phyloP scores from a whole-genome alignment of 1,284 basidiomycete genomes.

The Tilletia caries region DNA sequence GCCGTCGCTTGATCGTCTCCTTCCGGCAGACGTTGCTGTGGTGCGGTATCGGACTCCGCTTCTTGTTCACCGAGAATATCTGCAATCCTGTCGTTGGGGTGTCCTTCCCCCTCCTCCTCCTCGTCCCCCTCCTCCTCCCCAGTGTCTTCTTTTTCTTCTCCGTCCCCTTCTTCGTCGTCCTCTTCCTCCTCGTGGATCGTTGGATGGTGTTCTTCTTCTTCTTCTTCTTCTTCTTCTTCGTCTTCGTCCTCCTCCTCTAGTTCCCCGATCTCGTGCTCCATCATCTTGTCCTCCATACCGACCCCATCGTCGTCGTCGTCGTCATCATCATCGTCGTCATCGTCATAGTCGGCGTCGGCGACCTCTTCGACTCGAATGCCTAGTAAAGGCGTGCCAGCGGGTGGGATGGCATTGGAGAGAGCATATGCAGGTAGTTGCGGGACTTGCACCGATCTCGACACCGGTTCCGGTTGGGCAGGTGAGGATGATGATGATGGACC shows the following conservation, averaged over 20 bases:
- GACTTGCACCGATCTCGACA: neutral
- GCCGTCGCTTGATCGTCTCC: too few relatives aligned
- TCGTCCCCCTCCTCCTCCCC: slow-evolving; percentile 51
- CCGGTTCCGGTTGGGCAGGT: neutral
- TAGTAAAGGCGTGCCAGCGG: neutral
- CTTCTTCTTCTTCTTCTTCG: neutral
- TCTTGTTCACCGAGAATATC: too few relatives aligned
- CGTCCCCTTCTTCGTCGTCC: slow-evolving; percentile 31
- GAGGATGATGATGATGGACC: neutral
- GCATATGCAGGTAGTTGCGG: neutral
- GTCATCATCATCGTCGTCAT: slow-evolving; percentile 7
- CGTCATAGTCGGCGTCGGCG: slow-evolving; percentile 7
- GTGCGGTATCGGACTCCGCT: too few relatives aligned
- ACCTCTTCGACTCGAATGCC: slow-evolving; percentile 10
- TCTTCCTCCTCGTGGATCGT: neutral
- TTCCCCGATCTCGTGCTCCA: slow-evolving; percentile 1
- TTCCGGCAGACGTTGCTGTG: too few relatives aligned
- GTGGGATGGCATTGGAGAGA: neutral
- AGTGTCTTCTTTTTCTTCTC: slow-evolving; percentile 55
- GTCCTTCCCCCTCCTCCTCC: slow-evolving; percentile 24
- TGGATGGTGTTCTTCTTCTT: neutral
- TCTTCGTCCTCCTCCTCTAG: neutral
- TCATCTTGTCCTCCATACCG: neutral
- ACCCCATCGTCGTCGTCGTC: neutral
- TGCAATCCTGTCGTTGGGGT: too few relatives aligned